These are phyloP conservation scores for Collariella sp. DNA, from an alignment of 495 filamentous ascomycete species.

Conservation along the genomic window DNA sequence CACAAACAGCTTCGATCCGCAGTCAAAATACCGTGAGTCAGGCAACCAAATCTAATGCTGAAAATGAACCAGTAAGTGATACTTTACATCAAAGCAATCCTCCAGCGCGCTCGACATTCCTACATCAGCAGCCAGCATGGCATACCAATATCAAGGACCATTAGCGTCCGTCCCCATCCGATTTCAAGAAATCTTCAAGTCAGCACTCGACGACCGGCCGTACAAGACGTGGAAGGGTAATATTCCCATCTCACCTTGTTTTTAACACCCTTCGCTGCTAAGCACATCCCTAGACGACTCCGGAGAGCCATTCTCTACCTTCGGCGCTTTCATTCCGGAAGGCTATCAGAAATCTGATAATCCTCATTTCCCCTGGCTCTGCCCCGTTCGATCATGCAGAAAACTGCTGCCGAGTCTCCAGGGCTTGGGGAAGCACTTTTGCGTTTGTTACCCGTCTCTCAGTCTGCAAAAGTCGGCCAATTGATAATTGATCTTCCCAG, in stretches of 20 bases:
- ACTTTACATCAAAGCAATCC: no score
- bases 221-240: conserved; percentile 10
- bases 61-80: no score
- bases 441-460: conserved; percentile 7
- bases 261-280: no score
- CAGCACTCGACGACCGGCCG: conserved; percentile 1
- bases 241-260: not conserved
- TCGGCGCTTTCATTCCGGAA: conserved; percentile 19
- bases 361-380: conserved; percentile 22
- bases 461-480: not conserved
- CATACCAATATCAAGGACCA: not conserved
- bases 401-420: conserved; percentile 11
- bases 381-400: conserved; percentile 25
- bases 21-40: no score
- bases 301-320: not conserved
- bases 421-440: conserved; percentile 23
- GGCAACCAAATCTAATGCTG: no score
- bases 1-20: no score
- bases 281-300: not conserved
- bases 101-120: no score
- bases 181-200: conserved; percentile 1
- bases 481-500: not conserved
- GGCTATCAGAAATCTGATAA: conserved; percentile 19
- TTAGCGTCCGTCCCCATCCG: not conserved
- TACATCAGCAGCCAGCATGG: no score